phyloP scores from a whole-genome alignment of 129 eudicot genomes.

The Dittrichia graveolens region DNA sequence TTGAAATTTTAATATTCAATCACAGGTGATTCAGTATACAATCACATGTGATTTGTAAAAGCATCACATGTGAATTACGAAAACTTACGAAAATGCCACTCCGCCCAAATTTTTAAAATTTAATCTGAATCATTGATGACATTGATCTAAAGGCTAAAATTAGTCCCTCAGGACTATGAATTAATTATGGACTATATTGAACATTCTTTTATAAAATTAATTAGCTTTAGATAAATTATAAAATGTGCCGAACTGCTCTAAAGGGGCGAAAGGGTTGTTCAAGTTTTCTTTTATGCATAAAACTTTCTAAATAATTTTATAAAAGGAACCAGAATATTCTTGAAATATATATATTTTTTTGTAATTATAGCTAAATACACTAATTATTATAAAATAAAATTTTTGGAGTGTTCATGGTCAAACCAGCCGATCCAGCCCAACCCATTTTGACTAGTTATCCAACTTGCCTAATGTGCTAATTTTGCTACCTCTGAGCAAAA shows the following conservation, averaged over 20 bases:
- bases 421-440: not conserved
- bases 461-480: not conserved
- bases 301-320: not conserved
- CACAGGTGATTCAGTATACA: too few species aligned
- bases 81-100: too few species aligned
- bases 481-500: not conserved
- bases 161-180: too few species aligned
- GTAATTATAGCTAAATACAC: not conserved
- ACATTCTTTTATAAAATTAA: too few species aligned
- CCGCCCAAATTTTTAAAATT: too few species aligned
- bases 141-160: too few species aligned
- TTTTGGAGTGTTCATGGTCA: constrained; percentile 1
- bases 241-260: not conserved
- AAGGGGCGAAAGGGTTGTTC: not conserved
- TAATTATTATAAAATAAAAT: not conserved
- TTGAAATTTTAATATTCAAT: too few species aligned
- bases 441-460: not conserved
- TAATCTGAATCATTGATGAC: too few species aligned
- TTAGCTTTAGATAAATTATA: too few species aligned
- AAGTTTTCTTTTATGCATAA: not conserved
- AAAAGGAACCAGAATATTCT: not conserved
- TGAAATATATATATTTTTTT: not conserved
- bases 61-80: too few species aligned
- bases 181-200: too few species aligned
- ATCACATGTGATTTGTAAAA: too few species aligned